Base-by-base conservation (phyloP, 2,329 filamentous ascomycete species). In the Pseudogymnoascus sp. region DNA sequence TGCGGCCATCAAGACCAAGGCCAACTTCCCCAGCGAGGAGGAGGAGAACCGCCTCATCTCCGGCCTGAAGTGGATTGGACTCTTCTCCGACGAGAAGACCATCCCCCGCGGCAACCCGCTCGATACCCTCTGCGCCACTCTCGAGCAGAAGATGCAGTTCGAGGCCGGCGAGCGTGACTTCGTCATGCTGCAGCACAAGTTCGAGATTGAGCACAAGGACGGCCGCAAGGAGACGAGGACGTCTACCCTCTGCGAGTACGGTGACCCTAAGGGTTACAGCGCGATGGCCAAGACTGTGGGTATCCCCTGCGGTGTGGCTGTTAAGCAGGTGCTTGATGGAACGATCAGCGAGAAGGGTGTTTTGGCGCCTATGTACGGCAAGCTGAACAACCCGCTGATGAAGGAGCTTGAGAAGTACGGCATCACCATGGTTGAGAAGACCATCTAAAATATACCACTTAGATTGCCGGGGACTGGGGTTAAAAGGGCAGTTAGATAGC, bases 101-200 rank as follows among this genome's bases (percentile, higher is more conserved):
- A 87, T 78, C 5, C 87, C 90, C 29, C 80, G 85, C 62, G 88
- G 86, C 61, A 96, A 90, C 79, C 88, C 91, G 3, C 83, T 96
- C 25, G 92, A 96, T 75, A 93, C 89, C n/a, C 85, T 96, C 39
- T 96, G 92, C 78, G 90, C 90, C 33, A 89, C 86, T 2, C 83
- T 96, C 31, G 91, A 96, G 80, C 78, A 89, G 80, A 96, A 95
- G 85, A 95, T 96, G 90, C 84, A 89, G 76, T 96, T 87, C 75
- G 88, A 84, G 71, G 80, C 88, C 69, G 87, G 83, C 64, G 91
- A 96, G 84, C 87, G 92, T 64, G 92, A 96, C 75, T 79, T 95
- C 67, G 89, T 94, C 66, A 84, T 89, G 77, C 82, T 91, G 33
- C 88, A 91, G 78, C 88, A 90, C 79, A 87, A 85, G 78, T 95